A percentile compares a stretch with the other conserved stretches of the same genome.
Conservation (phyloP, 768 basidiomycete genomes). For the Tricholoma bakamatsutake region DNA sequence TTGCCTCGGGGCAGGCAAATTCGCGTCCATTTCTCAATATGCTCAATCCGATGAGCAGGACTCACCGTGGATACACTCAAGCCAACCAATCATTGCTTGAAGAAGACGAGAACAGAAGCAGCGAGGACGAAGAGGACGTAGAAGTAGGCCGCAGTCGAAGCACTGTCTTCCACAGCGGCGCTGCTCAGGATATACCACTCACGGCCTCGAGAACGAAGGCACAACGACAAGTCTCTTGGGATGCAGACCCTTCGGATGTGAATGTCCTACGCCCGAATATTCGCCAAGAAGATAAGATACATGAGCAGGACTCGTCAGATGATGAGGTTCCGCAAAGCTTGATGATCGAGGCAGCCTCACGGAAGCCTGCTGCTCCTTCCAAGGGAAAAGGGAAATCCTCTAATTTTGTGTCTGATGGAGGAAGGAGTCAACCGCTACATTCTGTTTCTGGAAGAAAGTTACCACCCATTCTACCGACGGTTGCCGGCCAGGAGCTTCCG, state of each 20-base stretch:
- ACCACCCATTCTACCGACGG: conserved; percentile 33
- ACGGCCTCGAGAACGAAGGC: conserved; percentile 33
- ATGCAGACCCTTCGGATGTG: conserved; percentile 49
- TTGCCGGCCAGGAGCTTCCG: conserved; percentile 24
- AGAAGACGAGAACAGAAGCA: conserved; percentile 58
- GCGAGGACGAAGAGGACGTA: conserved; percentile 48
- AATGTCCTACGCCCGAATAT: conserved; percentile 64
- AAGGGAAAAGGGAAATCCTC: conserved; percentile 16
- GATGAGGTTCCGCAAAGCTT: conserved; percentile 85
- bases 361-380: conserved; percentile 25
- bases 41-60: conserved; percentile 73
- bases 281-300: conserved; percentile 55
- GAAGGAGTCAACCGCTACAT: conserved; percentile 46
- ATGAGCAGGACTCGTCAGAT: conserved; percentile 62
- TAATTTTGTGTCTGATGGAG: conserved; percentile 13
- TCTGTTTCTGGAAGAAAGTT: conserved; percentile 39
- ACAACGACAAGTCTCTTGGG: conserved; percentile 55
- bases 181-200: conserved; percentile 14
- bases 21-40: conserved; percentile 78
- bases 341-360: conserved; percentile 71
- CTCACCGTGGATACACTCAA: conserved; percentile 70
- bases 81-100: conserved; percentile 67
- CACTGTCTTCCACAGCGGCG: conserved; percentile 29
- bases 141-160: conserved; percentile 53
- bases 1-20: conserved; percentile 38